phyloP scores from a whole-genome alignment of 2,329 filamentous ascomycete genomes.

The Xylariaceae sp. region DNA sequence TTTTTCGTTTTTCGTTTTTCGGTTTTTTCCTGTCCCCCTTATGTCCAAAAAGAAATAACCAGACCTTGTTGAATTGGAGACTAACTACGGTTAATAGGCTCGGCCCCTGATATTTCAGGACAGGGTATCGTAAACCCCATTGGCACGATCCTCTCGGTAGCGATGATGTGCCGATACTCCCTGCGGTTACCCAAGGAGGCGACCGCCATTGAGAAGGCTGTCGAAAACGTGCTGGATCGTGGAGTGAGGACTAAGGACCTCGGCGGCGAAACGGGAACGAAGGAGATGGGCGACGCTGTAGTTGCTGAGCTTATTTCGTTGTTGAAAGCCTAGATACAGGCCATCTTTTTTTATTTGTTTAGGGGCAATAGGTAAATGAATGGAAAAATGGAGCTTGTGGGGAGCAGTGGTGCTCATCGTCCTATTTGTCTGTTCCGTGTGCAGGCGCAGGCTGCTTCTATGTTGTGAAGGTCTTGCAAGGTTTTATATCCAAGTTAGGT shows the following conservation, averaged over 20 bases:
- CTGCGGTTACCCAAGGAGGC: conserved; percentile 74
- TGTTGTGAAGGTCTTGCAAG: neutral
- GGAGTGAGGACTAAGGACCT: conserved; percentile 80
- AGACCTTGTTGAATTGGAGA: conserved; percentile 4
- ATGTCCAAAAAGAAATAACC: neutral
- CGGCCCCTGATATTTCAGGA: conserved; percentile 88
- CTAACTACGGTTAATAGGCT: conserved; percentile 43
- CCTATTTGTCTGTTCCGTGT: no score
- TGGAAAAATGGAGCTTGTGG: neutral
- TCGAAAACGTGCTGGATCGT: conserved; percentile 70
- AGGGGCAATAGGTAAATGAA: neutral
- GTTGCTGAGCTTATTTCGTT: conserved; percentile 66
- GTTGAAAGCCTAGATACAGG: conserved; percentile 40
- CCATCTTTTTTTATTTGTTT: neutral
- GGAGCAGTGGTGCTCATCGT: no score
- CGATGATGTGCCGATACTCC: conserved; percentile 96
- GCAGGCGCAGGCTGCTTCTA: neutral
- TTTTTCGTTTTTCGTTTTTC: neutral
- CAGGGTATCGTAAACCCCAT: conserved; percentile 89
- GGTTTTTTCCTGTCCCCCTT: neutral
- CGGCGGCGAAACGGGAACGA: conserved; percentile 67
- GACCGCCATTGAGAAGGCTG: conserved; percentile 72
- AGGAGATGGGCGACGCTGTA: conserved; percentile 74
- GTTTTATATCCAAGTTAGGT: no score
- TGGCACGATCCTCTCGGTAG: conserved; percentile 83